These are phyloP conservation scores for Heritiera littoralis DNA, from an alignment of 345 rosid genomes.

Conservation along the genomic window DNA sequence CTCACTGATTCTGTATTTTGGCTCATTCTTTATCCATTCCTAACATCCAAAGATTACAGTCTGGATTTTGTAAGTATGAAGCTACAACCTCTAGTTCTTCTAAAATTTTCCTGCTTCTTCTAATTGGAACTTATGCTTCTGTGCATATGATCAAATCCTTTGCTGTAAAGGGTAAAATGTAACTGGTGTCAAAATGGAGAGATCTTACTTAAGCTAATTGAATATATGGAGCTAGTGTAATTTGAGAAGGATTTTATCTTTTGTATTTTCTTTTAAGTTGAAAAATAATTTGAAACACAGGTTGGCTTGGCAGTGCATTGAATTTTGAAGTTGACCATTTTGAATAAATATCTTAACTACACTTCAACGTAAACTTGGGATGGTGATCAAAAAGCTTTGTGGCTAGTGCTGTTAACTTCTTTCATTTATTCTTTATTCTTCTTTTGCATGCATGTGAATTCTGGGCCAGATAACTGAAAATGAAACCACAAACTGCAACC, in stretches of 20 bases:
- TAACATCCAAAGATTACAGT: constrained; percentile 43
- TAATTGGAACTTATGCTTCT: not conserved
- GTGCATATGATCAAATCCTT: not conserved
- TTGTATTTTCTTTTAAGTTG: not conserved
- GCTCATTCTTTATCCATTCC: constrained; percentile 75
- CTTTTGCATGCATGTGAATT: not conserved
- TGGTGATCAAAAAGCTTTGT: not conserved
- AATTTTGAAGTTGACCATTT: not conserved
- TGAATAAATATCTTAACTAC: not conserved
- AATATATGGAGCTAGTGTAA: not conserved
- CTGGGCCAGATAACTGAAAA: not conserved
- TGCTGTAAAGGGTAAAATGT: not conserved
- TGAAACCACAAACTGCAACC: not conserved
- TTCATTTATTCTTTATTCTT: not conserved
- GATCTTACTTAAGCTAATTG: not conserved
- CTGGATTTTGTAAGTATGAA: constrained; percentile 72
- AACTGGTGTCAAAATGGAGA: not conserved
- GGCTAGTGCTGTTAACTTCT: not conserved
- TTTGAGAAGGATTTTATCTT: not conserved
- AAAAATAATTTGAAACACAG: not conserved
- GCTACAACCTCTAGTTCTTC: not conserved
- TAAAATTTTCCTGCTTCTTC: not conserved
- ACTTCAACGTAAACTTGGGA: not conserved
- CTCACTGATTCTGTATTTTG: constrained; percentile 92
- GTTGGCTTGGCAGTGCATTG: not conserved